Evolutionary conservation across 495 filamentous ascomycete genomes (phyloP).

Genomic region (Penicillium cinerascens): DNA sequence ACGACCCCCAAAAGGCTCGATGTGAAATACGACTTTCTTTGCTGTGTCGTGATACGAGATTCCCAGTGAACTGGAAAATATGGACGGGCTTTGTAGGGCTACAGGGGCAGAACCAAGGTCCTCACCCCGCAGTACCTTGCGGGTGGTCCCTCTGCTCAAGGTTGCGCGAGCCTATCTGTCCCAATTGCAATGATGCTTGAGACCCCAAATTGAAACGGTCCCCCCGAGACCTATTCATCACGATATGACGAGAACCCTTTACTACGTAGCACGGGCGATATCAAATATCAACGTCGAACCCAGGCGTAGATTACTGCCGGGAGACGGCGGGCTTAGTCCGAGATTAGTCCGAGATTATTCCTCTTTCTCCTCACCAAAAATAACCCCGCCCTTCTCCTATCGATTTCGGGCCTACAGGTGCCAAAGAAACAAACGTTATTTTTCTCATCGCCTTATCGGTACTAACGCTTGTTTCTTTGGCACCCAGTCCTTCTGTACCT

Average conservation of each 20-base stretch:
- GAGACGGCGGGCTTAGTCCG: too few relatives aligned
- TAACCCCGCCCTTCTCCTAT: background rate
- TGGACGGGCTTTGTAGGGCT: constrained; percentile 9
- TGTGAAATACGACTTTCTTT: constrained; percentile 27
- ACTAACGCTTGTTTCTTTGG: too few relatives aligned
- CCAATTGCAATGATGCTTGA: too few relatives aligned
- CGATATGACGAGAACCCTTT: background rate
- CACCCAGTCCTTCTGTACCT: background rate
- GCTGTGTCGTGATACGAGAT: background rate
- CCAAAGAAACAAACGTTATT: too few relatives aligned
- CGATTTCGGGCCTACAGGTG: constrained; percentile 16
- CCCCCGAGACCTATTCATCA: background rate
- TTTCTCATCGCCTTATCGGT: too few relatives aligned
- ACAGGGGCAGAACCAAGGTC: constrained; percentile 17
- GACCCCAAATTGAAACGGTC: background rate
- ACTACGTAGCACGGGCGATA: background rate
- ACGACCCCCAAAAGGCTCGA: constrained; percentile 18
- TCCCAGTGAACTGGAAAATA: background rate
- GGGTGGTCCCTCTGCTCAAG: background rate
- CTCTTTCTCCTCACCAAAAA: too few relatives aligned
- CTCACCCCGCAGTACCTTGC: constrained; percentile 20
- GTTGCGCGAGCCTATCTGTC: too few relatives aligned
- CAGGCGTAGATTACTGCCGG: too few relatives aligned
- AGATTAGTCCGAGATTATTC: too few relatives aligned
- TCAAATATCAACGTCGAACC: background rate